Evolutionary conservation across 2,329 filamentous ascomycete genomes (phyloP).

Genomic region (Penicillium capsulatum): DNA sequence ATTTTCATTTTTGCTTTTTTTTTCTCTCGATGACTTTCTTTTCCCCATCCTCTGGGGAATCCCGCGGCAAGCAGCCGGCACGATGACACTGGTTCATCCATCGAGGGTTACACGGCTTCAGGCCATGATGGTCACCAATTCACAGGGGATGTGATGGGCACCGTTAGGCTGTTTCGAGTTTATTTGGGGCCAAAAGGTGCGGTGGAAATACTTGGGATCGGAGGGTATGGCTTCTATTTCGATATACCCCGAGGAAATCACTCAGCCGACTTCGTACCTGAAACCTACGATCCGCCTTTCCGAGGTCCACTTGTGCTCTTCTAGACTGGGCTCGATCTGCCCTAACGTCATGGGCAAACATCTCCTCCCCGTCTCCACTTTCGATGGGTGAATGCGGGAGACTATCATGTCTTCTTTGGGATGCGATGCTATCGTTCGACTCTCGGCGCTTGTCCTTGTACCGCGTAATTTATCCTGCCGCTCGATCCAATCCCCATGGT

Average conservation of each 20-base stretch:
- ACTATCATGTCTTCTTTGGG: background rate
- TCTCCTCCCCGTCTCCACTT: background rate
- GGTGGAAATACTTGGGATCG: too few relatives aligned
- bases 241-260: slow-evolving; percentile 23
- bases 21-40: background rate
- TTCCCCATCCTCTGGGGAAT: background rate
- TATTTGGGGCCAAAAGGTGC: slow-evolving; percentile 21
- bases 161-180: slow-evolving; percentile 43
- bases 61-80: too few relatives aligned
- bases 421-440: background rate
- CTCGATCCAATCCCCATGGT: too few relatives aligned
- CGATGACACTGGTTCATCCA: slow-evolving; percentile 8
- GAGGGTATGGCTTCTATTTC: background rate
- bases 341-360: slow-evolving; percentile 10
- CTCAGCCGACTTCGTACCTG: slow-evolving; percentile 18
- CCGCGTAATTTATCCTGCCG: background rate
- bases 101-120: slow-evolving; percentile 15
- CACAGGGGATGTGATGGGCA: slow-evolving; percentile 17
- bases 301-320: slow-evolving; percentile 6
- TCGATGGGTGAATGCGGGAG: too few relatives aligned
- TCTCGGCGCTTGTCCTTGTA: slow-evolving; percentile 5
- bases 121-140: slow-evolving; percentile 16
- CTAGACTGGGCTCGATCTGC: slow-evolving; percentile 6
- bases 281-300: slow-evolving; percentile 21
- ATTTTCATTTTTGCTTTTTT: background rate